Evolutionary conservation across 2,329 filamentous ascomycete species (phyloP).

Genomic region (Davidsoniella australis): DNA sequence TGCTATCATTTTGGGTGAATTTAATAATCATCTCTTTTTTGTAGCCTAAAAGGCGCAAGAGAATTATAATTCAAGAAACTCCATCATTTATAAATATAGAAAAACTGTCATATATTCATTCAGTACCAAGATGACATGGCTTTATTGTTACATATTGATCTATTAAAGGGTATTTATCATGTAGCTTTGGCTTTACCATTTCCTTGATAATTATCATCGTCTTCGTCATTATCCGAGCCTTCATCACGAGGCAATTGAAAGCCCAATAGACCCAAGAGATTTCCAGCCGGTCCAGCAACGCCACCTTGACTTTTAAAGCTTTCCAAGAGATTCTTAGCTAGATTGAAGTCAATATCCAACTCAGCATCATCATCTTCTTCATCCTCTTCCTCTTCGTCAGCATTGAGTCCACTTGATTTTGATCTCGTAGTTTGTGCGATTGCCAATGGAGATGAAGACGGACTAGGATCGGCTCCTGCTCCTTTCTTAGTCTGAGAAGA

Average conservation of each 20-base stretch:
- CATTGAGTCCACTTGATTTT: background rate
- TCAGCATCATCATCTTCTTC: constrained; percentile 38
- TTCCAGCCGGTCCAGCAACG: constrained; percentile 69
- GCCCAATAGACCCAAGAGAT: constrained; percentile 75
- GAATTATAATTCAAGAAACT: too few species aligned
- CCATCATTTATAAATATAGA: too few species aligned
- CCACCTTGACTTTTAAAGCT: constrained; percentile 85
- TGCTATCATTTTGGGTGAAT: too few species aligned
- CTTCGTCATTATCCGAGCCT: constrained; percentile 27
- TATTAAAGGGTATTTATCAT: too few species aligned
- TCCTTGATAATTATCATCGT: background rate
- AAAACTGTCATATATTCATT: too few species aligned
- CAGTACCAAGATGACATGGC: too few species aligned
- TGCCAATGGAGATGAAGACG: background rate
- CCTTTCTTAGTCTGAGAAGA: too few species aligned
- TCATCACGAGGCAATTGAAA: constrained; percentile 68
- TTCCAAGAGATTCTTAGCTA: constrained; percentile 80
- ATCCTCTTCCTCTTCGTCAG: constrained; percentile 27
- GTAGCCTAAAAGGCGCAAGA: too few species aligned
- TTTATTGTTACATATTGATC: too few species aligned
- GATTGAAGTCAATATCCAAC: constrained; percentile 66
- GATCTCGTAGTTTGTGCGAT: background rate
- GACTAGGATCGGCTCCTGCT: too few species aligned
- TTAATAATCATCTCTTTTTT: too few species aligned
- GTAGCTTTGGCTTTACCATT: background rate